Base-by-base conservation (phyloP, 805 yeast species). In the Saccharomyces kudriavzevii region DNA sequence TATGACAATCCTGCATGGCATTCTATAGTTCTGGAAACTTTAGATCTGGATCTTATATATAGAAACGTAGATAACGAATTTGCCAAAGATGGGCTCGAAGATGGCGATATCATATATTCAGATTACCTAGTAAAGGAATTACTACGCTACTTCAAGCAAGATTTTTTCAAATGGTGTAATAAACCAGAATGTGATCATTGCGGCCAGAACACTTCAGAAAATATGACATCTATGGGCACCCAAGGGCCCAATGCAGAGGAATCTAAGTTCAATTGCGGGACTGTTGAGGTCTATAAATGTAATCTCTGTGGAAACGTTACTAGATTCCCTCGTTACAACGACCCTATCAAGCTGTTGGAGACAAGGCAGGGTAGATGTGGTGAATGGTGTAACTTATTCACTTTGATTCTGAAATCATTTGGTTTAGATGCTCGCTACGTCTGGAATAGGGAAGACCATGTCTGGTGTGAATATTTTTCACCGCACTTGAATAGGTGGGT, bases 371-470 rank as follows among this genome's bases (percentile, higher is more conserved):
- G 98, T 0, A 75, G 98, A 49, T 92, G 98, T 70, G 98, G 98
- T 0, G 98, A 92, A 67, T 92, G 96, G 96, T 92, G 91, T 52
- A 87, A 87, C 60, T 82, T 92, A 57, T 90, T 91, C 65, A 77
- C 87, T 47, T 72, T 89, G 35, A 70, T 90, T 1, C 70, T 91
- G 52, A 75, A 83, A 27, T 81, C 96, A 0, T 71, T 91, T 46
- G 87, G 85, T 0, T 63, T 82, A 4, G 74, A 81, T 27, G 80
- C 81, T 1, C 71, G 98, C 50, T 90, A 85, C 63, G 72, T 91
- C 1, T 88, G 95, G 95, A 90, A 89, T 67, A 73, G 79, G 6
- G 98, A 92, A 66, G 98, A 92, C 66, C 98, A 92, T 67, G 97
- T 89, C 1, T 92, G 98, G 98, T 86, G 95, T 62, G 98, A 92